Evolutionary conservation across 768 basidiomycete genomes (phyloP), one percentile per base, ranked within the genome.

Genomic region (Fomitopsis serialis): DNA sequence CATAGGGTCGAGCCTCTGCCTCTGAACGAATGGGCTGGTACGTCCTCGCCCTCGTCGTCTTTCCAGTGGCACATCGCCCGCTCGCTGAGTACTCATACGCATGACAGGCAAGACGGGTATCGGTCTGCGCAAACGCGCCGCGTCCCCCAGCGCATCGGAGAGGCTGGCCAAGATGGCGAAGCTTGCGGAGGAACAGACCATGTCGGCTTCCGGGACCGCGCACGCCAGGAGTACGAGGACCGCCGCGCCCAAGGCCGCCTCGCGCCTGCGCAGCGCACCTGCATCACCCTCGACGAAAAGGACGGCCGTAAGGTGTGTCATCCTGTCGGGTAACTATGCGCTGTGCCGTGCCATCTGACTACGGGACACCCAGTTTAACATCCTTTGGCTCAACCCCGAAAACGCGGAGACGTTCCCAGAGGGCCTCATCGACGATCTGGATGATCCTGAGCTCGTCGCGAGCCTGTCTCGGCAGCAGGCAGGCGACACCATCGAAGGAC

Each of bases 11-110:
- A 88, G 54, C 92, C 92, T 2, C 68, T 93, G 21, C 82, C 87
- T 15, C 63, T 93, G 56, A 81, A 79, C 42, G 85, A 92, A 75
- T 93, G 92, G 92, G 70, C 79, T 73, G 92, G 92, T 89, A 57
- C 58, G 83, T 69, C n/a, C n/a, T n/a, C 11, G 23, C 12, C 19
- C 32, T 23, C 10, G 22, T 13, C 37, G 21, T 40, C 29, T 22
- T 27, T 42, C 34, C 34, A 35, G 24, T 17, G n/a, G n/a, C 48
- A 15, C n/a, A 25, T 43, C 40, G 34, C 35, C 42, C 23, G 35
- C 17, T 43, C 12, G 5, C 0, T 13, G n/a, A n/a, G 19, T 53
- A 55, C 63, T 40, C 37, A 40, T 17, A 15, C 15, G 19, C 15
- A 19, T 19, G 15, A 17, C 19, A 93, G 92, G 92, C 24, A 89